Base-by-base conservation (phyloP, 257 asterid genomes). In the Capsicum rhomboideum region DNA sequence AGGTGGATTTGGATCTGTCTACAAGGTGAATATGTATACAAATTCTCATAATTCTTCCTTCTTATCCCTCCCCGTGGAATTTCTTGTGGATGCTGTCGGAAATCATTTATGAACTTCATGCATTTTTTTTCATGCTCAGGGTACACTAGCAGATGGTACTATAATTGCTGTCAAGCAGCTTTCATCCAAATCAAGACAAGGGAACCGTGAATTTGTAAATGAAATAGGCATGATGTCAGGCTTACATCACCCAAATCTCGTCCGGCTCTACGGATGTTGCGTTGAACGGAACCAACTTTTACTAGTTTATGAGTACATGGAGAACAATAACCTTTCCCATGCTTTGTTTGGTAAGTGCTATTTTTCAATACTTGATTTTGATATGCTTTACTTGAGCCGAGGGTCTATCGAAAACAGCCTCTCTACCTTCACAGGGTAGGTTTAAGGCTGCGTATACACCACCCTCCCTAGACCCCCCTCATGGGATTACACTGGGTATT, bases 1-100 rank as follows among this genome's bases (percentile, higher is more conserved):
- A 88, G 95, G 97, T 74, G 95, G 97, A 79, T 93, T 93, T 83
- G 97, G 97, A 50, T 82, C 88, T 23, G 97, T 91, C 71, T 93
- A 88, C 86, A 91, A 90, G 92, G 97, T 90, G 88, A 28, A 53
- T 56, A 40, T n/a, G 31, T 17, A 31, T 84, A 56, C 29, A 29
- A 52, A 68, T 59, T 63, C 74, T 44, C 31, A 5, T 78, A 52
- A 58, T 17, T 84, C 66, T 63, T 83, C 64, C 77, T 40, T 49
- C 81, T 53, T 53, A 4, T 40, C 9, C 28, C 18, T 44, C 82
- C 4, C 53, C 34, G 69, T 42, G 40, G 56, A 50, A 17, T 23
- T 81, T 40, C 80, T 74, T 12, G 29, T 20, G 11, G 78, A 63
- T 10, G 17, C 29, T 23, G 20, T 4, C 20, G 1, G 49, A 59